Evolutionary conservation across 768 basidiomycete species (phyloP), one percentile per base, ranked within the genome.

Genomic region (Suillus subaureus): DNA sequence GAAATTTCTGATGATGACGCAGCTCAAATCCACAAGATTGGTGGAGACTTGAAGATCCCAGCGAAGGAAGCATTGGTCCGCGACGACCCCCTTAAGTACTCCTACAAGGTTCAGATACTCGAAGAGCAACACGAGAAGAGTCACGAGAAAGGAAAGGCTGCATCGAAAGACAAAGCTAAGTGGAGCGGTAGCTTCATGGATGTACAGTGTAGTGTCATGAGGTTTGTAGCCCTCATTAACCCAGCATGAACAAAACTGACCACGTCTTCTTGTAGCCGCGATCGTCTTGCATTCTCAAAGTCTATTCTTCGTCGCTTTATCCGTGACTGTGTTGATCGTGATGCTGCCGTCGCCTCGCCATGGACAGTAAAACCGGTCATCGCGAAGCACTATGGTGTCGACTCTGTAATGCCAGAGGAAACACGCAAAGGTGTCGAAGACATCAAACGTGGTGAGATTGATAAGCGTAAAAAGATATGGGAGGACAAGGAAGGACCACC

Each of bases 251-350:
- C 64, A 66, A n/a, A 39, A 55, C 66, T 43, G 16, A 49, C 45
- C 39, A 61, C 35, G 54, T 64, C 63, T 23, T 62, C 23, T 39
- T 23, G 43, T 66, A 98, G 96, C 72, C 96, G 97, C 66, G 97
- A 99, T 76, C 92, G 96, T 61, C 83, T 97, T 23, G 89, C 94
- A 23, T 99, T 99, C 79, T 97, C 95, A 35, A 98, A 99, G 78
- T 96, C 96, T 21, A 97, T 99, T 70, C 87, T 99, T 35, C 93
- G 96, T 69, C 91, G 96, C 18, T 98, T 97, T 79, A 93, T 99
- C 65, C 90, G 94, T 67, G 97, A 99, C 73, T 97, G 95, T 71
- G 92, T 99, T 3, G 91, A 94, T 72, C 89, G 97, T 40, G 95
- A 97, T 69, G 85, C 94, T 18, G 91, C 94, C 11, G 91, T 97